Evolutionary conservation across 805 yeast species (phyloP).

Genomic region (Peterozyma toletana): DNA sequence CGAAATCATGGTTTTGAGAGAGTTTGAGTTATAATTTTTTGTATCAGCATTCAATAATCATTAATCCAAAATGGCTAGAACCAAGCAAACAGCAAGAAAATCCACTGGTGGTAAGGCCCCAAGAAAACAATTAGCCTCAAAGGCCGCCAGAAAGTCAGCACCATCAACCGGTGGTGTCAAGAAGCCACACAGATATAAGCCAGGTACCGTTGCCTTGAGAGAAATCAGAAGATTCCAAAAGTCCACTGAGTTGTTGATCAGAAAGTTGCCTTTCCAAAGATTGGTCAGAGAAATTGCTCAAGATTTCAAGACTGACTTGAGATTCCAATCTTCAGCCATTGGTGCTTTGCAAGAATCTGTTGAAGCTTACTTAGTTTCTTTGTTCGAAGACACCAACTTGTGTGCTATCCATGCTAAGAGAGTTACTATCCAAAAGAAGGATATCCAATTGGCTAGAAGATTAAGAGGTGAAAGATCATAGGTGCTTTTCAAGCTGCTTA

Average conservation of each 20-base stretch:
- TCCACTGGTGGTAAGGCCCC: slow-evolving; percentile 96
- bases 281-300: slow-evolving; percentile 93
- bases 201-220: slow-evolving; percentile 94
- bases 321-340: slow-evolving; percentile 96
- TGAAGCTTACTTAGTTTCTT: slow-evolving; percentile 93
- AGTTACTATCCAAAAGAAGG: slow-evolving; percentile 98
- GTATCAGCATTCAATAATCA: slow-evolving; percentile 10
- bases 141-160: slow-evolving; percentile 90
- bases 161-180: slow-evolving; percentile 91
- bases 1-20: neutral
- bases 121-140: slow-evolving; percentile 88
- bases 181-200: slow-evolving; percentile 95
- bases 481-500: slow-evolving; percentile 11
- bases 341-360: slow-evolving; percentile 98
- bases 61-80: slow-evolving; percentile 67
- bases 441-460: slow-evolving; percentile 96
- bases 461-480: slow-evolving; percentile 94
- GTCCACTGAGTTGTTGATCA: slow-evolving; percentile 88
- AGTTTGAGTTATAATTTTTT: neutral
- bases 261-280: slow-evolving; percentile 97
- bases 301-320: slow-evolving; percentile 86
- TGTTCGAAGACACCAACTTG: slow-evolving; percentile 96
- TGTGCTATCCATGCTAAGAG: slow-evolving; percentile 99
- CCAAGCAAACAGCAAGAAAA: slow-evolving; percentile 91
- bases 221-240: slow-evolving; percentile 98